Base-by-base conservation (phyloP, 208 protist genomes). In the Leptomonas seymouri region DNA sequence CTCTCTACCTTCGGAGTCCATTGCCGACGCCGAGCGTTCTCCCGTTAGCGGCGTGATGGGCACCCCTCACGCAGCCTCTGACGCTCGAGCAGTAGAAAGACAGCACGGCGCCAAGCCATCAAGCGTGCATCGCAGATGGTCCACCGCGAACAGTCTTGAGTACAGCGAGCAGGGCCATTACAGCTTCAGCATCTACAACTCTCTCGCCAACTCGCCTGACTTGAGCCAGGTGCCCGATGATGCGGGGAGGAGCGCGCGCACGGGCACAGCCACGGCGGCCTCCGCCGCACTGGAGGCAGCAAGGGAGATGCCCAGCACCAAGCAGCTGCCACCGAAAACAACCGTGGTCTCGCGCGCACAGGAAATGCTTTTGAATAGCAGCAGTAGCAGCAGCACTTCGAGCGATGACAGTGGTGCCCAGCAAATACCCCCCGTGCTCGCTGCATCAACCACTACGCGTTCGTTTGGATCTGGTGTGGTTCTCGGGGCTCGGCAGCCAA, bases 81-180 rank as follows among this genome's bases (percentile, higher is more conserved):
- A 65, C 30, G 20, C 18, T 28, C n/a, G 46, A 14, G 25, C 27
- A 31, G 8, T 36, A 16, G 54, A 14, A 3, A 34, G 34, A 18
- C 51, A 36, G 5, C 2, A 36, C 4, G 54, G 14, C 34, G 34
- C 1, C 34, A 5, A 27, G 1, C 54, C 34, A 39, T 25, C 39
- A 20, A 61, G 39, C 39, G 36, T 39, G 30, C 46, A 53, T 11
- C 46, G 16, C 18, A n/a, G 46, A 6, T 45, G n/a, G 2, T 65
- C 46, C 46, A 45, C 60, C 25, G 48, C 21, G 8, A 60, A 68
- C 34, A 81, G 69, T 44, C 34, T 76, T 23, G 48, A 68, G 21
- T 74, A 44, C 45, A 81, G 70, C 42, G 69, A 77, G 6, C 59
- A 72, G 41, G 70, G 51, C 36, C 55, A 36, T 6, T 81, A 71